Evolutionary conservation across 2,329 filamentous ascomycete genomes (phyloP).

Genomic region (Phaeosphaeria sp.): DNA sequence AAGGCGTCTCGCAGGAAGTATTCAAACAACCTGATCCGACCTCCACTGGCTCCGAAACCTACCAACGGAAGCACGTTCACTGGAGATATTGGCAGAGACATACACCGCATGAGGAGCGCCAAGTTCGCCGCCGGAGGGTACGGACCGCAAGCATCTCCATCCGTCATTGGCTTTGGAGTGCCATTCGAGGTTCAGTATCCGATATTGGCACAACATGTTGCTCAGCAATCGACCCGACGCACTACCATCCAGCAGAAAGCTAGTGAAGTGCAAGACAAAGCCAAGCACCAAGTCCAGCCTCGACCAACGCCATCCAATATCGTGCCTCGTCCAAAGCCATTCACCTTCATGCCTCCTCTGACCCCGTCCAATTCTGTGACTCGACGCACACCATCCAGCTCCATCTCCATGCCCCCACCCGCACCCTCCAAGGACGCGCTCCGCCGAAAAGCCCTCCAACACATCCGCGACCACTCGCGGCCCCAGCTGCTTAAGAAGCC

Average conservation of each 20-base stretch:
- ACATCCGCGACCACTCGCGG: conserved; percentile 18
- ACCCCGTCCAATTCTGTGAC: too few species aligned
- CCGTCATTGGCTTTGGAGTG: not conserved
- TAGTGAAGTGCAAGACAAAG: not conserved
- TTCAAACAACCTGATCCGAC: conserved; percentile 12
- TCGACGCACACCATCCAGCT: too few species aligned
- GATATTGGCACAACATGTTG: conserved; percentile 7
- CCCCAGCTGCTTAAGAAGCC: conserved; percentile 10
- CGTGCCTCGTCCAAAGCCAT: too few species aligned
- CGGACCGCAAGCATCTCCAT: not conserved
- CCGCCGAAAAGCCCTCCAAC: conserved; percentile 21
- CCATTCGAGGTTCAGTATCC: conserved; percentile 14
- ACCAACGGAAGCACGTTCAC: conserved; percentile 16
- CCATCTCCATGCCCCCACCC: conserved; percentile 4
- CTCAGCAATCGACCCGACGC: not conserved
- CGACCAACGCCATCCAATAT: not conserved
- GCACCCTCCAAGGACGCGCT: conserved; percentile 16
- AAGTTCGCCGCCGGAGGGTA: conserved; percentile 2
- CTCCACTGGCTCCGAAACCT: conserved; percentile 9
- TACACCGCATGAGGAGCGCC: conserved; percentile 21
- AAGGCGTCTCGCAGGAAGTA: conserved; percentile 10
- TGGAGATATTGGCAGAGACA: conserved; percentile 21
- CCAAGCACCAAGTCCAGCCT: not conserved
- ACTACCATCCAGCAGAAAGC: not conserved
- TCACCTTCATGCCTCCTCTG: too few species aligned